Evolutionary conservation across 257 asterid genomes (phyloP).

Genomic region (Petunia secreta): DNA sequence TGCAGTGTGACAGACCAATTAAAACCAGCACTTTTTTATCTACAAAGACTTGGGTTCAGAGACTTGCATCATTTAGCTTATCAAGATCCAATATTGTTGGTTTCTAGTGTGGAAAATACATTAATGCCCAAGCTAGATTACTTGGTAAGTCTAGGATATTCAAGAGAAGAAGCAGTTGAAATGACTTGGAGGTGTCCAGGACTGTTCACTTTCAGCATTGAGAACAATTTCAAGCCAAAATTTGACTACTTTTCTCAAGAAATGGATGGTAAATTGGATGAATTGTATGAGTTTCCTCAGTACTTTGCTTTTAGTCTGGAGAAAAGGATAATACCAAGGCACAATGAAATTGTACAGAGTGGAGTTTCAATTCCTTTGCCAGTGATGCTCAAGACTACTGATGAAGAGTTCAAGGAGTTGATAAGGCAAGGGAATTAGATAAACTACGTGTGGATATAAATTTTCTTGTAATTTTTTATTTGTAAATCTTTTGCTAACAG

Average conservation of each 20-base stretch:
- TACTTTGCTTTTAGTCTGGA: constrained; percentile 82
- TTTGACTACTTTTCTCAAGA: constrained; percentile 59
- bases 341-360: constrained; percentile 49
- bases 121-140: constrained; percentile 71
- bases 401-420: constrained; percentile 66
- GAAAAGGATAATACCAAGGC: constrained; percentile 78
- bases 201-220: constrained; percentile 75
- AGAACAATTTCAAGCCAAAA: constrained; percentile 83
- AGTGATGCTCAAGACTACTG: constrained; percentile 69
- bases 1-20: constrained; percentile 75
- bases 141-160: constrained; percentile 58
- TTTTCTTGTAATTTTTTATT: not conserved
- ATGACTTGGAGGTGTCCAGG: constrained; percentile 88
- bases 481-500: constrained; percentile 5
- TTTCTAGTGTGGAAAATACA: constrained; percentile 83
- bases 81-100: constrained; percentile 74
- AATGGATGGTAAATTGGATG: constrained; percentile 66
- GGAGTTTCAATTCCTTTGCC: constrained; percentile 62
- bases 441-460: not conserved
- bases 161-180: constrained; percentile 55
- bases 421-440: constrained; percentile 37
- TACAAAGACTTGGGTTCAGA: constrained; percentile 67
- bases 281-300: constrained; percentile 79
- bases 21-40: constrained; percentile 81
- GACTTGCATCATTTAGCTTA: constrained; percentile 60